Base-by-base conservation (phyloP, 179 eudicot genomes). In the Amaranthus tricolor region DNA sequence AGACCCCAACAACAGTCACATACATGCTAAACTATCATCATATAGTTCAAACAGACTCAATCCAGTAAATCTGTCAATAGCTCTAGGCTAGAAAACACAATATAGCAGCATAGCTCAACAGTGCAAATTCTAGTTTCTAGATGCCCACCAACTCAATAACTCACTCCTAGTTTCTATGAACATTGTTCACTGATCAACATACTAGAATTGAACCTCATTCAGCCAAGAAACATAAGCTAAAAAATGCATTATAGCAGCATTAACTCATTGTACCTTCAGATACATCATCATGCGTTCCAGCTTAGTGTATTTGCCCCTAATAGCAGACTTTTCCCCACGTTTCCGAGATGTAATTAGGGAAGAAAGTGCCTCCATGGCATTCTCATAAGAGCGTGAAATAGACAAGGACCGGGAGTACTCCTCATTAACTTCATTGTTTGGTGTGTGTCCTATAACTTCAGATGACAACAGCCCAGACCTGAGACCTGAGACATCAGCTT, bases 321-420 rank as follows among this genome's bases (percentile, higher is more conserved):
- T 58, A 56, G 73, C 21, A 58, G 84, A 62, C 77, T 58, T 81
- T 13, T 85, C 89, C 58, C 89, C 86, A 44, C 97, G 88, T 80
- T 82, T 90, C 77, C 86, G 82, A 74, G 81, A 69, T 75, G 86
- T 81, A 67, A 91, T 91, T 61, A 91, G 89, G 74, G 97, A 88
- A 64, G 95, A 90, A 81, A 90, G 94, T 65, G 97, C 91, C 77
- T 90, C 90, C 97, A 91, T 88, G 72, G 88, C 88, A 78, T 80
- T 62, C 72, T 90, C 97, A 79, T 91, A 91, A 59, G 90, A 76
- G 40, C 86, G 70, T 73, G 88, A 83, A 76, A 62, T 66, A 81
- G 81, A 73, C 61, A 76, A 76, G 44, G 78, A 75, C 45, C 80
- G 45, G 16, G 72, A 68, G 74, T 71, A 66, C 52, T 85, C 87